A percentile compares a stretch with the other conserved stretches of the same genome.
These are phyloP conservation scores for Lichtheimia ornata DNA, from an alignment of 371 early-diverging fungal species.

Conservation along the genomic window DNA sequence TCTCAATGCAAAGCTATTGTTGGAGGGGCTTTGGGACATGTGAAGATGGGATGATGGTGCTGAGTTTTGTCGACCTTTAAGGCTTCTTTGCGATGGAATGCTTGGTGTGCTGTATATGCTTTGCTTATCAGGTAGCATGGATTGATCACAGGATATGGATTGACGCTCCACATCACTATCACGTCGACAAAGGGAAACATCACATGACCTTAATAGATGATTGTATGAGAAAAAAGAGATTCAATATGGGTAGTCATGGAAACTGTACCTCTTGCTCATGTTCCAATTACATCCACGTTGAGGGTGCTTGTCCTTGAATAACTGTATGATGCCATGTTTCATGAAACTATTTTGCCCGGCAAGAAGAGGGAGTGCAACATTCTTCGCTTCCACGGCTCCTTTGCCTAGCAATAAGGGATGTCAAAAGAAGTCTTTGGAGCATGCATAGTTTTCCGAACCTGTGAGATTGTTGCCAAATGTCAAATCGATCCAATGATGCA, in stretches of 20 bases:
- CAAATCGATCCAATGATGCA: constrained; percentile 86
- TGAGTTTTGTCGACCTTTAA: constrained; percentile 12
- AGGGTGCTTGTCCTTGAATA: constrained; percentile 77
- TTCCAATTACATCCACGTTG: constrained; percentile 56
- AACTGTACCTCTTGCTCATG: constrained; percentile 13
- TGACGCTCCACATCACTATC: constrained; percentile 5
- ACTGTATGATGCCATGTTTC: constrained; percentile 77
- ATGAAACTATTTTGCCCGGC: constrained; percentile 69
- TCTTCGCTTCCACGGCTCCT: constrained; percentile 76
- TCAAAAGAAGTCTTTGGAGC: neutral
- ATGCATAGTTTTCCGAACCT: constrained; percentile 27
- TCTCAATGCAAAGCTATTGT: constrained; percentile 11
- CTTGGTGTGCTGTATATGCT: constrained; percentile 13
- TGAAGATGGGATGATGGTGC: constrained; percentile 11
- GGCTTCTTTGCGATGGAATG: constrained; percentile 18
- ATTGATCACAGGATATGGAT: constrained; percentile 3
- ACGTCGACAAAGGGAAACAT: neutral
- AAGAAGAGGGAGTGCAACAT: constrained; percentile 66
- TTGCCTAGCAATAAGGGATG: constrained; percentile 37
- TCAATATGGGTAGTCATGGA: neutral
- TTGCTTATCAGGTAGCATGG: constrained; percentile 5
- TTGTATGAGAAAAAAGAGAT: no score
- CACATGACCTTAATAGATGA: neutral
- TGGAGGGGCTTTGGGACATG: constrained; percentile 22
- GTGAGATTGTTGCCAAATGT: constrained; percentile 81